These are phyloP conservation scores for Pulveroboletus sp. DNA, from an alignment of 768 basidiomycete species.

Conservation along the genomic window DNA sequence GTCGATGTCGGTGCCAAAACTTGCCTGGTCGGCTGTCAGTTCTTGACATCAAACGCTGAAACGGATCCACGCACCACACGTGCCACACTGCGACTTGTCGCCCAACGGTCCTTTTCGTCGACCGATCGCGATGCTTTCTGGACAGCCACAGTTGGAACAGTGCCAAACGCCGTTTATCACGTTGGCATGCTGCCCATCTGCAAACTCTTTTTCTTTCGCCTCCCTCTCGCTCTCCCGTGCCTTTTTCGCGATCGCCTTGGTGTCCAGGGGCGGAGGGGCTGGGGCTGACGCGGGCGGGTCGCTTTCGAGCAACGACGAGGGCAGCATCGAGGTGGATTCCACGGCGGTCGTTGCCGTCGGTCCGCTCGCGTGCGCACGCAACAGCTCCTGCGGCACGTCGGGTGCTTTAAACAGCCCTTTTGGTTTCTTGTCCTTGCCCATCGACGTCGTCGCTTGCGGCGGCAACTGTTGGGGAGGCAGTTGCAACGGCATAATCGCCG, in stretches of 20 bases:
- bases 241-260: slow-evolving; percentile 51
- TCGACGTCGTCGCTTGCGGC: slow-evolving; percentile 34
- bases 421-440: slow-evolving; percentile 61
- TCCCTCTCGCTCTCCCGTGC: slow-evolving; percentile 74
- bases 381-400: slow-evolving; percentile 46
- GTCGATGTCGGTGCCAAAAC: slow-evolving; percentile 83
- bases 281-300: slow-evolving; percentile 47
- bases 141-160: slow-evolving; percentile 92
- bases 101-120: slow-evolving; percentile 87
- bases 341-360: slow-evolving; percentile 68
- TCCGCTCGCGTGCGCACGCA: slow-evolving; percentile 59
- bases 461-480: slow-evolving; percentile 39
- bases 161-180: slow-evolving; percentile 87
- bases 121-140: slow-evolving; percentile 80
- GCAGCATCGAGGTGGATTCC: slow-evolving; percentile 49
- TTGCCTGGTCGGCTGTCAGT: slow-evolving; percentile 52
- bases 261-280: slow-evolving; percentile 40
- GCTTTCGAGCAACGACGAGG: slow-evolving; percentile 55
- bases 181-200: slow-evolving; percentile 78
- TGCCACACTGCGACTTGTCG: slow-evolving; percentile 85
- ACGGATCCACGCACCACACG: slow-evolving; percentile 63
- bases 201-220: slow-evolving; percentile 80
- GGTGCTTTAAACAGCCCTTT: slow-evolving; percentile 77
- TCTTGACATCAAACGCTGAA: slow-evolving; percentile 1
- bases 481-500: slow-evolving; percentile 42